phyloP scores from a whole-genome alignment of 768 basidiomycete genomes.

The Termitomyces eurrhizus region DNA sequence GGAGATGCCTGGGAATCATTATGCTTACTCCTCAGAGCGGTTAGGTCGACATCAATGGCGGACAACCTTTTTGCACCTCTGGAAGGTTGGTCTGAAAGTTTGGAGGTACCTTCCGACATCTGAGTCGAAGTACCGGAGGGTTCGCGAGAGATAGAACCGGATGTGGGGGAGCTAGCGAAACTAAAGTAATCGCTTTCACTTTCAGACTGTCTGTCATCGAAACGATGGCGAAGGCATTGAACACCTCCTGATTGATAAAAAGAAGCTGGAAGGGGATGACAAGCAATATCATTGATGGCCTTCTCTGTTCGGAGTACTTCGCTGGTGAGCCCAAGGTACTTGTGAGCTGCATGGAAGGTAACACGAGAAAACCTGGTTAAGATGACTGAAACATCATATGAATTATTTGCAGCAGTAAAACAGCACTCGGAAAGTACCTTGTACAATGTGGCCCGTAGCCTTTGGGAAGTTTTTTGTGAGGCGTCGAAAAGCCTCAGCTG shows the following conservation, averaged over 20 bases:
- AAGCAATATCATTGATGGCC: slow-evolving; percentile 95
- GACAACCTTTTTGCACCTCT: slow-evolving; percentile 9
- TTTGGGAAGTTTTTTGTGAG: slow-evolving; percentile 97
- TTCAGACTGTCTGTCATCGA: slow-evolving; percentile 58
- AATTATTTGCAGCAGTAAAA: slow-evolving; percentile 4
- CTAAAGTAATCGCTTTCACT: slow-evolving; percentile 58
- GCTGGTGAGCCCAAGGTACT: slow-evolving; percentile 90
- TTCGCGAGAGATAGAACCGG: slow-evolving; percentile 19
- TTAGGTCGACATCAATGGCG: slow-evolving; percentile 1
- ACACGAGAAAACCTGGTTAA: slow-evolving; percentile 95
- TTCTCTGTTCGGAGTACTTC: slow-evolving; percentile 97
- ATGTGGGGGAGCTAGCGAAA: slow-evolving; percentile 25
- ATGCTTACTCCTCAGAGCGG: slow-evolving; percentile 2
- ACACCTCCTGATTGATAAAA: slow-evolving; percentile 95
- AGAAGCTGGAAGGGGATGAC: slow-evolving; percentile 84
- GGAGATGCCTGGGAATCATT: slow-evolving; percentile 16
- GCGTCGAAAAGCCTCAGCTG: slow-evolving; percentile 92
- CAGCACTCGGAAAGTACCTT: slow-evolving; percentile 46
- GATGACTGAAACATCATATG: slow-evolving; percentile 54
- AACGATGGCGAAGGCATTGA: slow-evolving; percentile 85
- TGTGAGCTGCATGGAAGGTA: slow-evolving; percentile 96
- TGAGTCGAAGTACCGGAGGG: slow-evolving; percentile 17
- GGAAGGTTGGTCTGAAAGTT: slow-evolving; percentile 18
- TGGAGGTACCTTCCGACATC: slow-evolving; percentile 8
- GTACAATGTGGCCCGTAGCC: slow-evolving; percentile 93